Conservation (phyloP, 2,329 filamentous ascomycete genomes). For the Claviceps humidiphila region DNA sequence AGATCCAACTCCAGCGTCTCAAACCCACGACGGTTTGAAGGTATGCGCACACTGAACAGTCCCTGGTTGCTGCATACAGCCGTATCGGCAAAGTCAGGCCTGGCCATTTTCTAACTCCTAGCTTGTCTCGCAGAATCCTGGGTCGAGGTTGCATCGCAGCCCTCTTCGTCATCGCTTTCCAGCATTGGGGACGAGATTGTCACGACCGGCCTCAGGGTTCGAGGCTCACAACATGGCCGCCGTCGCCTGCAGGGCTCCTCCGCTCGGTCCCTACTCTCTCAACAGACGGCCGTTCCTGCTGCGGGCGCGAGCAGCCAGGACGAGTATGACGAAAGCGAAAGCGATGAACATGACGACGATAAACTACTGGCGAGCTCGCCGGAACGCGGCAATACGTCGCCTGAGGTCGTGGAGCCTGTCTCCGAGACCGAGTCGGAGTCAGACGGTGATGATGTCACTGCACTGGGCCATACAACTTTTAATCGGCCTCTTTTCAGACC, state of each 20-base stretch:
- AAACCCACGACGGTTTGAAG: slow-evolving; percentile 23
- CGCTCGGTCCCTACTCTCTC: slow-evolving; percentile 20
- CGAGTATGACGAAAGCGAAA: slow-evolving; percentile 89
- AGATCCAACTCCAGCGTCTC: slow-evolving; percentile 19
- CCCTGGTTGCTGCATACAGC: neutral
- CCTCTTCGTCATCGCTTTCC: slow-evolving; percentile 85
- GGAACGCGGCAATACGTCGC: slow-evolving; percentile 31
- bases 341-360: slow-evolving; percentile 60
- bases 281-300: slow-evolving; percentile 27
- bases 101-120: slow-evolving; percentile 4
- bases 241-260: slow-evolving; percentile 31
- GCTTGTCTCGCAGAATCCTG: slow-evolving; percentile 60
- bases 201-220: slow-evolving; percentile 72
- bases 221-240: slow-evolving; percentile 44
- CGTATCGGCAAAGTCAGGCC: neutral
- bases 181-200: slow-evolving; percentile 80
- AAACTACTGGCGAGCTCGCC: slow-evolving; percentile 45
- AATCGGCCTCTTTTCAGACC: slow-evolving; percentile 56
- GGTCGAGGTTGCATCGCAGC: slow-evolving; percentile 87
- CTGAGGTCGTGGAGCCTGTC: slow-evolving; percentile 27
- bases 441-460: slow-evolving; percentile 67
- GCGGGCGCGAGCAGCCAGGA: slow-evolving; percentile 66
- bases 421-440: slow-evolving; percentile 36
- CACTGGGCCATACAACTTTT: slow-evolving; percentile 50
- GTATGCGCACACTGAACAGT: slow-evolving; percentile 12